phyloP scores from a whole-genome alignment of 2,329 filamentous ascomycete genomes.

The Beauveria scarabaeidicola region DNA sequence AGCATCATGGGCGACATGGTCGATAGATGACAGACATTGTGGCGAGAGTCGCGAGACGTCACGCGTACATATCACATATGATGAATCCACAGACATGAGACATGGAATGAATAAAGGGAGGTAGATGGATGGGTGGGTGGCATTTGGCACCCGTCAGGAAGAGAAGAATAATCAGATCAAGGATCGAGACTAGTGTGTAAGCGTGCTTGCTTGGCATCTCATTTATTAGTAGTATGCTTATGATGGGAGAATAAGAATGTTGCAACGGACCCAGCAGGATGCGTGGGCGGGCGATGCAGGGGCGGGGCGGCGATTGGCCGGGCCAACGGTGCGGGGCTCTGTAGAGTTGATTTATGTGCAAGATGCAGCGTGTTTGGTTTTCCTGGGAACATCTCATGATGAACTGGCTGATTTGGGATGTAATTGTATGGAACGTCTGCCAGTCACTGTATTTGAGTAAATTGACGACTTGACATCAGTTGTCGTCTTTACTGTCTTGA shows the following conservation, averaged over 20 bases:
- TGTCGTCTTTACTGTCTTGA: no score
- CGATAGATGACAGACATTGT: neutral
- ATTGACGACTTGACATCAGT: no score
- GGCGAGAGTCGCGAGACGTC: neutral
- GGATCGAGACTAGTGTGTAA: conserved; percentile 3
- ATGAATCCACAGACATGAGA: neutral
- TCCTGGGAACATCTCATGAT: no score
- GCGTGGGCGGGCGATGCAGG: neutral
- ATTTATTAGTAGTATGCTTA: conserved; percentile 11
- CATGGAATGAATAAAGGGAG: neutral
- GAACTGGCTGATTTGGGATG: no score
- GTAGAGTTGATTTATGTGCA: neutral
- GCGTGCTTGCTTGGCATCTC: conserved; percentile 7
- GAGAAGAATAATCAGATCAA: neutral
- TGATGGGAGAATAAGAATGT: conserved; percentile 7
- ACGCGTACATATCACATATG: neutral
- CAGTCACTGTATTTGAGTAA: no score
- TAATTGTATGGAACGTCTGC: no score
- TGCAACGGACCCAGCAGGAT: conserved; percentile 2
- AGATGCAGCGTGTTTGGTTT: neutral
- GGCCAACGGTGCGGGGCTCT: neutral
- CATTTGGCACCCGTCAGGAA: neutral
- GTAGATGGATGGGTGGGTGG: neutral
- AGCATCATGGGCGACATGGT: neutral
- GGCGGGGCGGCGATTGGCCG: neutral